phyloP scores from a whole-genome alignment of 176 grass and related monocot species.

The Puccinellia tenuiflora region DNA sequence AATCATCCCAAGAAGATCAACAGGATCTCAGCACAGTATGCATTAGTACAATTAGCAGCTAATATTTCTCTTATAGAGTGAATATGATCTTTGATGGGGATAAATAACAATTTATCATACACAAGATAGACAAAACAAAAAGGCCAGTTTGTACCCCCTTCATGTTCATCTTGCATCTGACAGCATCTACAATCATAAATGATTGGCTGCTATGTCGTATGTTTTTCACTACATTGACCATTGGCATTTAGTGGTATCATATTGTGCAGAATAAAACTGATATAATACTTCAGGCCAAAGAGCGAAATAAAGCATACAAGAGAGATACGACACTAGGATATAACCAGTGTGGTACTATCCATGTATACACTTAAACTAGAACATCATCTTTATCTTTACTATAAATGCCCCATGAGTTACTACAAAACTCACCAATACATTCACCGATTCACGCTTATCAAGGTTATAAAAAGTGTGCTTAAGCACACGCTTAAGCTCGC shows the following conservation, averaged over 20 bases:
- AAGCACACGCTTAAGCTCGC: too few relatives aligned
- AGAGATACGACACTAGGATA: neutral
- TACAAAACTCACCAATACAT: neutral
- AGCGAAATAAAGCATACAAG: neutral
- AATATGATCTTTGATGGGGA: neutral
- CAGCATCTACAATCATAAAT: neutral
- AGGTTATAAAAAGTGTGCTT: too few relatives aligned
- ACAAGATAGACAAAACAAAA: neutral
- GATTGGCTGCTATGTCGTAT: neutral
- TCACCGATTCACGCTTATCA: too few relatives aligned
- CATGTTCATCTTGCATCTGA: neutral
- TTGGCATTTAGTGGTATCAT: neutral
- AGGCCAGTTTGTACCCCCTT: neutral
- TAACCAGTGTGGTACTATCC: neutral
- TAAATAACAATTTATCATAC: neutral
- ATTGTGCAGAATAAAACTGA: neutral
- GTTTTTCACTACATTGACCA: neutral
- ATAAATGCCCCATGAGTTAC: neutral
- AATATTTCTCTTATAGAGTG: constrained; percentile 4
- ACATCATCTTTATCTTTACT: neutral
- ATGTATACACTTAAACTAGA: neutral
- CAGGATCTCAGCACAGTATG: neutral
- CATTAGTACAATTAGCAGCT: neutral
- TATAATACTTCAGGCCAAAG: neutral
- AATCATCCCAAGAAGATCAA: constrained; percentile 6